Evolutionary conservation across 2,329 filamentous ascomycete species (phyloP).

Genomic region (Aspergillus pseudotamarii): DNA sequence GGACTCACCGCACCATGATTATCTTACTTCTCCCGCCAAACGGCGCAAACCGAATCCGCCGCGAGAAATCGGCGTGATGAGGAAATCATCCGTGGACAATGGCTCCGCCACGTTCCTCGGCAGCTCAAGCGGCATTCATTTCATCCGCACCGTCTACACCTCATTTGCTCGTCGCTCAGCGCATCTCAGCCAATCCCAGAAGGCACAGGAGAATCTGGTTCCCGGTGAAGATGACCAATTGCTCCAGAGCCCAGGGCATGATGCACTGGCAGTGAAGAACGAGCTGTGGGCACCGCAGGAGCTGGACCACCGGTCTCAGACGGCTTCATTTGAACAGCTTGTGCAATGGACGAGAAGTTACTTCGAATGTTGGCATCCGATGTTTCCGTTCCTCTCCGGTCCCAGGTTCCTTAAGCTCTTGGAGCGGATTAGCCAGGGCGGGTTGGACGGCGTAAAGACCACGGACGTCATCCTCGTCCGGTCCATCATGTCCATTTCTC

Average conservation of each 20-base stretch:
- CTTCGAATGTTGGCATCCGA: conserved; percentile 61
- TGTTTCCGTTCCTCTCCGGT: conserved; percentile 60
- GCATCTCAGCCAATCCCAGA: conserved; percentile 30
- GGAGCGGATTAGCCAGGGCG: conserved; percentile 45
- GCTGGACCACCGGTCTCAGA: conserved; percentile 35
- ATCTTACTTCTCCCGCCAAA: conserved; percentile 26
- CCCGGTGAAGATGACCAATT: conserved; percentile 61
- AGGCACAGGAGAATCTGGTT: conserved; percentile 46
- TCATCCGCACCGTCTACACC: conserved; percentile 58
- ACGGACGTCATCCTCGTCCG: conserved; percentile 50
- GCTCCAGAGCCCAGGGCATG: conserved; percentile 24
- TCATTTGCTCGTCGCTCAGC: conserved; percentile 46
- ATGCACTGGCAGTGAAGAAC: neutral
- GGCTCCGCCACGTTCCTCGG: conserved; percentile 59
- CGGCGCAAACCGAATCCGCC: conserved; percentile 31
- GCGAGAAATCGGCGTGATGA: conserved; percentile 55
- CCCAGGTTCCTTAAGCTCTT: conserved; percentile 54
- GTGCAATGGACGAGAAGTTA: conserved; percentile 56
- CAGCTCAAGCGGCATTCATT: conserved; percentile 62
- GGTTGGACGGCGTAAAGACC: conserved; percentile 31
- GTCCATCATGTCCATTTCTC: conserved; percentile 56
- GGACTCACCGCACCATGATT: conserved; percentile 6
- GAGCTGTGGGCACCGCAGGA: conserved; percentile 37
- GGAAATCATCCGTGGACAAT: conserved; percentile 48
- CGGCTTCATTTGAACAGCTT: conserved; percentile 50